These are phyloP conservation scores for Komagataella phaffii DNA, from an alignment of 805 yeast species.

Conservation along the genomic window DNA sequence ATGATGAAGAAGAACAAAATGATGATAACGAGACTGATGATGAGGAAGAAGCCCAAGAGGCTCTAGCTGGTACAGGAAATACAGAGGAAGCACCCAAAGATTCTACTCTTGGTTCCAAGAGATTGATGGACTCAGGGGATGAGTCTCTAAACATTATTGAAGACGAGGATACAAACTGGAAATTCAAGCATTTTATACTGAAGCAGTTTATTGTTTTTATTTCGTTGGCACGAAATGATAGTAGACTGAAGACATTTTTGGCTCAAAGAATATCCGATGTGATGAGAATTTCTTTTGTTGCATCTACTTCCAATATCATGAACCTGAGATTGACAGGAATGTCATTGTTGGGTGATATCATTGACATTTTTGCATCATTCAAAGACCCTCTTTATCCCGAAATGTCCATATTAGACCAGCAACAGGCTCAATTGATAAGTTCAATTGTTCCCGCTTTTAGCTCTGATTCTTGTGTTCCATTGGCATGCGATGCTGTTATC, in stretches of 20 bases:
- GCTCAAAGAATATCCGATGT: slow-evolving; percentile 43
- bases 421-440: slow-evolving; percentile 86
- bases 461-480: slow-evolving; percentile 53
- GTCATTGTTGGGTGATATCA: slow-evolving; percentile 45
- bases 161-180: slow-evolving; percentile 46
- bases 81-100: slow-evolving; percentile 7
- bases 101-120: slow-evolving; percentile 2
- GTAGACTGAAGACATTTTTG: slow-evolving; percentile 24
- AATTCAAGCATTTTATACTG: slow-evolving; percentile 34
- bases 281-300: slow-evolving; percentile 66
- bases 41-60: slow-evolving; percentile 1
- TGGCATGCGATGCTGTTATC: slow-evolving; percentile 66
- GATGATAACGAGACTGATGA: slow-evolving; percentile 8
- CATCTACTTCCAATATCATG: slow-evolving; percentile 60
- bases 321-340: slow-evolving; percentile 54
- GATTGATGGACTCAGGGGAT: not conserved
- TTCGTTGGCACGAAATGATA: slow-evolving; percentile 22
- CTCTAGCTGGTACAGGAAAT: slow-evolving; percentile 1
- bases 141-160: slow-evolving; percentile 15
- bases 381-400: slow-evolving; percentile 65
- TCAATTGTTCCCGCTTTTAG: slow-evolving; percentile 82
- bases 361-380: slow-evolving; percentile 45
- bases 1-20: slow-evolving; percentile 3
- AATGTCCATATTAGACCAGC: slow-evolving; percentile 69
- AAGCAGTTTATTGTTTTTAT: slow-evolving; percentile 31